Evolutionary conservation across 495 filamentous ascomycete genomes (phyloP).

Genomic region (Penicillium silybi): DNA sequence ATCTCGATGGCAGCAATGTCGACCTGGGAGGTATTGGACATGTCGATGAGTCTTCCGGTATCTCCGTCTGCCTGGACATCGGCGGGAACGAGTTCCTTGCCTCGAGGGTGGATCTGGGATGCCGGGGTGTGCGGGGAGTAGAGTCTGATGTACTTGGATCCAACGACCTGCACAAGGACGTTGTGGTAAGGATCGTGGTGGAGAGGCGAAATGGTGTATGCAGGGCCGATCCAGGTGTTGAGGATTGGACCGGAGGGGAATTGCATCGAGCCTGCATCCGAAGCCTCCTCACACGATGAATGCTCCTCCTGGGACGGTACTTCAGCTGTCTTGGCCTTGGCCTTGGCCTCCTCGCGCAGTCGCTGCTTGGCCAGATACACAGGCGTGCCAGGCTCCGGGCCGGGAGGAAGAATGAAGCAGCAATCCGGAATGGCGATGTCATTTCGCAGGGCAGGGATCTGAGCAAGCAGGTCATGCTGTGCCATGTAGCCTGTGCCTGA

Average conservation of each 20-base stretch:
- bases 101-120: conserved; percentile 60
- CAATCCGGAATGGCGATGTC: conserved; percentile 83
- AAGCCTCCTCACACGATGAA: not conserved
- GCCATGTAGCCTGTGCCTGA: conserved; percentile 70
- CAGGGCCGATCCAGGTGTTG: conserved; percentile 95
- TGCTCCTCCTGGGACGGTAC: not conserved
- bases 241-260: conserved; percentile 38
- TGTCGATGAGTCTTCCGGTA: conserved; percentile 58
- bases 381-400: conserved; percentile 44
- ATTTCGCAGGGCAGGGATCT: conserved; percentile 70
- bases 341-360: conserved; percentile 25
- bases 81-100: conserved; percentile 53
- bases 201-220: conserved; percentile 82
- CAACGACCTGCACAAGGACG: conserved; percentile 84
- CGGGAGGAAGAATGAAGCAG: conserved; percentile 66
- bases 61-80: conserved; percentile 14
- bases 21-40: conserved; percentile 82
- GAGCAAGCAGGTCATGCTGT: conserved; percentile 81
- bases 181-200: conserved; percentile 96
- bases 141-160: conserved; percentile 83
- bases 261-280: conserved; percentile 9
- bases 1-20: conserved; percentile 60
- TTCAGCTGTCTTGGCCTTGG: not conserved
- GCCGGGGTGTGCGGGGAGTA: conserved; percentile 65
- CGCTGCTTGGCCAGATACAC: conserved; percentile 42